Percentiles rank a stretch among this genome's conserved stretches.
These are phyloP conservation scores for Haplographium delicatum DNA, from an alignment of 495 filamentous ascomycete species.

Conservation along the genomic window DNA sequence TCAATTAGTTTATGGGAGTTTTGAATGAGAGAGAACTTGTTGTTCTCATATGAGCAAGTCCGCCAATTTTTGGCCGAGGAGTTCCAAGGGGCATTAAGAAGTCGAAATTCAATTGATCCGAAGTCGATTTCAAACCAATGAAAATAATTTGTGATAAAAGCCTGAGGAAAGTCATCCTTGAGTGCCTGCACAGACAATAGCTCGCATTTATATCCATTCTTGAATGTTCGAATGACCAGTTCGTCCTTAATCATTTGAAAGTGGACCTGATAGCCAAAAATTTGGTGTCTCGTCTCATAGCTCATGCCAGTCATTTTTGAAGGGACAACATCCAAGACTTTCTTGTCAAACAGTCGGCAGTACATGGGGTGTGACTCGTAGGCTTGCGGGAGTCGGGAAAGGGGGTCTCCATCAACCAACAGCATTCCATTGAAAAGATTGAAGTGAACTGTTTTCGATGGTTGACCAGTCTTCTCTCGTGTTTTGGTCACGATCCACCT, in stretches of 20 bases:
- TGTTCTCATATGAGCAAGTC: neutral
- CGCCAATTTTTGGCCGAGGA: slow-evolving; percentile 8
- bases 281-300: slow-evolving; percentile 15
- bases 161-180: slow-evolving; percentile 35
- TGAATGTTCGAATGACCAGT: slow-evolving; percentile 17
- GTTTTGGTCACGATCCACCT: slow-evolving; percentile 31
- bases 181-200: slow-evolving; percentile 36
- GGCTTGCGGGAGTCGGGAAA: slow-evolving; percentile 36
- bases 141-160: slow-evolving; percentile 38
- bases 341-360: slow-evolving; percentile 32
- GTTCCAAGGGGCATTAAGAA: slow-evolving; percentile 32
- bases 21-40: neutral
- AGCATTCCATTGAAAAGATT: slow-evolving; percentile 44
- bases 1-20: slow-evolving; percentile 6
- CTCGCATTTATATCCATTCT: slow-evolving; percentile 25
- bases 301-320: slow-evolving; percentile 25
- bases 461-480: neutral
- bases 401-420: slow-evolving; percentile 42
- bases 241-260: slow-evolving; percentile 12
- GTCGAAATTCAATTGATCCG: slow-evolving; percentile 41
- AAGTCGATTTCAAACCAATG: slow-evolving; percentile 44
- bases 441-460: slow-evolving; percentile 32
- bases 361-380: slow-evolving; percentile 31
- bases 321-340: slow-evolving; percentile 23
- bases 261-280: slow-evolving; percentile 8